Percentiles rank a stretch among this genome's conserved stretches.
These are phyloP conservation scores for Trametopsis cervina DNA, from an alignment of 768 basidiomycete species.

Conservation along the genomic window DNA sequence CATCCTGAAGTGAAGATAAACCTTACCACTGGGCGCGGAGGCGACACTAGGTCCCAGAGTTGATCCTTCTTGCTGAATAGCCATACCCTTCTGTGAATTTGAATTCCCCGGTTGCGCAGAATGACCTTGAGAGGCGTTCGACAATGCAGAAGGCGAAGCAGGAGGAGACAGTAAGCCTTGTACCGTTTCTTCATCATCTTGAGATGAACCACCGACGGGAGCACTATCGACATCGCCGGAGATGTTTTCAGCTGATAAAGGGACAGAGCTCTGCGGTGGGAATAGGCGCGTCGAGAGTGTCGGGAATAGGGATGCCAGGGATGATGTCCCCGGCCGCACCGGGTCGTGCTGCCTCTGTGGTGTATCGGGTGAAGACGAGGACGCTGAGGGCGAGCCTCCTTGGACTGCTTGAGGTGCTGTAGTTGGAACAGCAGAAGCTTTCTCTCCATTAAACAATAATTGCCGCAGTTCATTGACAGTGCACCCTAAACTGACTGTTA, in stretches of 20 bases:
- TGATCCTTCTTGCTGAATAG: not conserved
- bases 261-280: too few species aligned
- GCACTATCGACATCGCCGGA: too few species aligned
- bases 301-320: too few species aligned
- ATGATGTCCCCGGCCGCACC: too few species aligned
- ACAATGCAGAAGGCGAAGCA: too few species aligned
- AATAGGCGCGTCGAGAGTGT: too few species aligned
- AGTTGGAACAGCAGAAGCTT: not conserved
- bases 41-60: not conserved
- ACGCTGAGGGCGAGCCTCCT: too few species aligned
- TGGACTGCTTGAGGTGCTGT: not conserved
- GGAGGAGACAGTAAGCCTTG: too few species aligned
- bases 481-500: not conserved
- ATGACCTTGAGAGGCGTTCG: not conserved
- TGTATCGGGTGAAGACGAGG: not conserved
- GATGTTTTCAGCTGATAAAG: too few species aligned
- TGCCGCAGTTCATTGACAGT: not conserved
- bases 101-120: not conserved
- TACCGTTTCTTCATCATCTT: too few species aligned
- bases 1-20: not conserved
- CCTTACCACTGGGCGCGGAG: not conserved
- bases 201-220: too few species aligned
- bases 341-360: too few species aligned
- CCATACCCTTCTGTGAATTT: not conserved
- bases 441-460: not conserved